These are phyloP conservation scores for Trichosporon asahii DNA, from an alignment of 1,284 basidiomycete species.

Conservation along the genomic window DNA sequence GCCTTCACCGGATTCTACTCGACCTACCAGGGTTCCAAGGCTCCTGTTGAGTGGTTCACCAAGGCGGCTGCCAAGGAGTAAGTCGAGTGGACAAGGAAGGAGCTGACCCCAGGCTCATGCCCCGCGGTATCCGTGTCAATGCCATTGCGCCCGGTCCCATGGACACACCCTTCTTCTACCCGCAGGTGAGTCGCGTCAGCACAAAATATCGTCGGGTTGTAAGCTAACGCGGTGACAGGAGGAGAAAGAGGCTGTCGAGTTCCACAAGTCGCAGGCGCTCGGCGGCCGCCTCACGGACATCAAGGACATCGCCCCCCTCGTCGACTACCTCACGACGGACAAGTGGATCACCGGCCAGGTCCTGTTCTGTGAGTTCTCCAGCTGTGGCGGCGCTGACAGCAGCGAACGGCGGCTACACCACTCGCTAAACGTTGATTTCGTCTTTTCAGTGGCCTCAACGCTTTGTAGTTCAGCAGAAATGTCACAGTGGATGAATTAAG, in stretches of 20 bases:
- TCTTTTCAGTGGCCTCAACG: neutral
- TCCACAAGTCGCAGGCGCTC: conserved; percentile 23
- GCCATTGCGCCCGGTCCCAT: conserved; percentile 24
- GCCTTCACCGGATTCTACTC: conserved; percentile 30
- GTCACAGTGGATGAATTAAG: neutral
- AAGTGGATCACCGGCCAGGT: conserved; percentile 27
- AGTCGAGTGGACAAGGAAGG: no score
- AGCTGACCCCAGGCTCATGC: conserved; percentile 19
- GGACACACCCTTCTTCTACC: conserved; percentile 31
- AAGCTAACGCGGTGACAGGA: conserved; percentile 4
- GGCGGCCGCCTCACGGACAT: conserved; percentile 24
- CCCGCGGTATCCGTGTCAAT: conserved; percentile 25
- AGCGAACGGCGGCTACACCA: conserved; percentile 29
- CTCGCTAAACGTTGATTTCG: conserved; percentile 12
- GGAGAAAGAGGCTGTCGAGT: conserved; percentile 19
- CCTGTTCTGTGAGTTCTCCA: conserved; percentile 18
- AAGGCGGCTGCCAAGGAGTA: conserved; percentile 30
- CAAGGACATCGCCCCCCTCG: conserved; percentile 24
- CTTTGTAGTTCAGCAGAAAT: neutral
- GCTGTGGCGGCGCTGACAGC: neutral
- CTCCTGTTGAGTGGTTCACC: conserved; percentile 33
- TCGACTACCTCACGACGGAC: conserved; percentile 21
- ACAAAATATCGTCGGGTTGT: no score
- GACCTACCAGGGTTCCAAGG: conserved; percentile 33
- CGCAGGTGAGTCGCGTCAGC: neutral